Evolutionary conservation across 2,329 filamentous ascomycete genomes (phyloP), one percentile per base, ranked within the genome.

Genomic region (Phialophora macrospora): DNA sequence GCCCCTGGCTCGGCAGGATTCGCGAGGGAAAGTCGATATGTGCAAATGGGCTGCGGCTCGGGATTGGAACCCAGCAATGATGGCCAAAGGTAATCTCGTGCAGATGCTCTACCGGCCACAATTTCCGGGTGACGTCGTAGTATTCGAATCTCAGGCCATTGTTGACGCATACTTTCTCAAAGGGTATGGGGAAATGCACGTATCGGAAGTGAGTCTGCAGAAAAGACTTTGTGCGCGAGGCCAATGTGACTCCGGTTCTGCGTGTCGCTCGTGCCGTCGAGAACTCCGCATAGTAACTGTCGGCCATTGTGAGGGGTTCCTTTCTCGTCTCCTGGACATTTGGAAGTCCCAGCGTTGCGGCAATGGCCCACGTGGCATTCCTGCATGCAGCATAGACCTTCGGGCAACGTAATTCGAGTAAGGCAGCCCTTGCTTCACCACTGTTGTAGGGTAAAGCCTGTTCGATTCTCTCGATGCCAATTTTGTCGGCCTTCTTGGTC

Each of bases 331-430:
- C 48, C 26, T 59, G 14, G 2, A 54, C 62, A 65, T 41, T 69
- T 46, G 73, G 75, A 34, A 75, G 68, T 1, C 72, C 79, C 11
- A 85, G 68, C 2, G 61, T 69, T 2, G 73, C 72, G 0, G 85
- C 24, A 2, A 87, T 78, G 3, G 68, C 71, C 83, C 83, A 87
- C 0, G 83, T 85, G 3, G 78, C 75, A 62, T 85, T 79, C 12
- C 86, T 78, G 72, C 87, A 89, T 0, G 75, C 73, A 2, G 75
- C 74, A 24, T 86, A 80, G 3, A 75, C 75, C 2, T 69, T 34
- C 0, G 86, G 85, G 24, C 78, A 76, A 0, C 60, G 66, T 0
- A 88, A 73, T 66, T 88, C 86, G 58, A 88, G 86, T 0, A 87
- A 67, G 0, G 84, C 74, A 0, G 77, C 77, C 34, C 30, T 61